Base-by-base conservation (phyloP, 2,329 filamentous ascomycete species). In the Fusarium transvaalense region DNA sequence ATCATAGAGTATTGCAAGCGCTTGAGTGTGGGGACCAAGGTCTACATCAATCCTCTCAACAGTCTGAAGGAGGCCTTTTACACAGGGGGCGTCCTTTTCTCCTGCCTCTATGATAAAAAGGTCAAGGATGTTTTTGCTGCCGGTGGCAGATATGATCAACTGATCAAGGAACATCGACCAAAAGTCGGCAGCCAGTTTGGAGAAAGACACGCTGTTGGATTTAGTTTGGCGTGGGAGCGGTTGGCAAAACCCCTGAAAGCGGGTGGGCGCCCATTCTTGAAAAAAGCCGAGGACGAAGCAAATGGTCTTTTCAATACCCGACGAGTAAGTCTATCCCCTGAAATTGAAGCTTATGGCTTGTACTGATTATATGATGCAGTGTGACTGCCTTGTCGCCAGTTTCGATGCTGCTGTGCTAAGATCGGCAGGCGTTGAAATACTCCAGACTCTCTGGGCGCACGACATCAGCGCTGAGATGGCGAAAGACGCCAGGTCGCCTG, bases 51-150 rank as follows among this genome's bases (percentile, higher is more conserved):
- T 68, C 94, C 95, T 1, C 84, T 99, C 9, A 92, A 90, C 75
- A 97, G 92, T 77, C 88, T 97, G 74, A 97, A 97, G 75, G 94
- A 97, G 76, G 92, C 91, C 58, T 97, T 98, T 76, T 99, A 96
- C 78, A 84, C 88, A 19, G 91, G 92, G 1, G 94, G 94, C 10
- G 84, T 98, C 29, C 83, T 98, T 42, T 98, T 99, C 76, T 92
- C 97, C 64, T 97, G 94, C 74, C 82, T 97, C 3, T 93, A 94
- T 68, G 95, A 98, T 76, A 90, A 88, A 65, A 97, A 93, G 76
- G 87, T 91, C 64, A 90, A 88, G 71, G 91, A 96, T 71, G 92
- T 98, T 0, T 93, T 98, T 75, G 96, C 95, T 8, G 96, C 94
- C 32, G 96, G 97, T 51, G 96, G 96, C 4, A 89, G 96, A 48